Conservation (phyloP, 2,329 filamentous ascomycete genomes). For the Fusarium chlamydosporum region DNA sequence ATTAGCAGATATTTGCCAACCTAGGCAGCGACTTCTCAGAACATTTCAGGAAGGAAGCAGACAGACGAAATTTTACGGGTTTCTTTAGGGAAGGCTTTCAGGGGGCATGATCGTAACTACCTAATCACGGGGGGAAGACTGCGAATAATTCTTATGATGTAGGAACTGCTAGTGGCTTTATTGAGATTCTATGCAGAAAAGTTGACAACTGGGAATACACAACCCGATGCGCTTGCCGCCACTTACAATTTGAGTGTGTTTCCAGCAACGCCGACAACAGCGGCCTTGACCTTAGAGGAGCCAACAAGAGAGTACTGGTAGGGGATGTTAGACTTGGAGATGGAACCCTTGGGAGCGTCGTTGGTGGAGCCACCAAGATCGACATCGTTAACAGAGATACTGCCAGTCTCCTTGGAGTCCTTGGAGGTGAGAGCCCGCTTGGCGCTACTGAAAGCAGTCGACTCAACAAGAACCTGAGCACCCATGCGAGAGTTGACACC, state of each 20-base stretch:
- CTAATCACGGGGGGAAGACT: too few species aligned
- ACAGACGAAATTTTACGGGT: too few species aligned
- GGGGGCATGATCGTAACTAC: too few species aligned
- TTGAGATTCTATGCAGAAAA: too few species aligned
- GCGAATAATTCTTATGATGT: too few species aligned
- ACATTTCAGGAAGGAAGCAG: too few species aligned
- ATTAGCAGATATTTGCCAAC: too few species aligned
- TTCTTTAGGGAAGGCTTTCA: too few species aligned
- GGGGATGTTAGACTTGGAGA: constrained; percentile 66
- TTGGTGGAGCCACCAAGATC: constrained; percentile 57
- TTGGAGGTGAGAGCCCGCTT: constrained; percentile 55
- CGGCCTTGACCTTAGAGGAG: constrained; percentile 61
- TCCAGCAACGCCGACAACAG: constrained; percentile 59
- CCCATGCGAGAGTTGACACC: constrained; percentile 70
- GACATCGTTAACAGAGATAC: constrained; percentile 60
- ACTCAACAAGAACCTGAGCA: constrained; percentile 72
- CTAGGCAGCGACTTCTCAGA: too few species aligned
- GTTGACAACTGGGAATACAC: too few species aligned
- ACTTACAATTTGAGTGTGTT: constrained; percentile 56
- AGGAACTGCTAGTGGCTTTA: too few species aligned
- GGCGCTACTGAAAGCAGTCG: constrained; percentile 64
- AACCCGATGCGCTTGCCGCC: background rate
- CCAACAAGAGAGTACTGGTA: constrained; percentile 65
- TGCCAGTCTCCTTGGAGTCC: constrained; percentile 60
- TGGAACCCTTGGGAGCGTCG: constrained; percentile 63